A percentile compares a stretch with the other conserved stretches of the same genome.
These are phyloP conservation scores for grape (Vitis vinifera) DNA, from an alignment of 164 flowering plant species.

Conservation along the genomic window ASM3070453v1 NC_081810.1:1226501-1227000, in stretches of 20 bases:
- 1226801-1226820: slow-evolving; percentile 5
- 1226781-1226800: slow-evolving; percentile 28
- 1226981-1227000: not conserved
- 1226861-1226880: slow-evolving; percentile 42
- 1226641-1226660: not conserved
- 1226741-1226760: slow-evolving; percentile 33
- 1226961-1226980: not conserved
- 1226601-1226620: not conserved
- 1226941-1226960: not conserved
- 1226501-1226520: too few species aligned
- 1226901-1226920: slow-evolving; percentile 52
- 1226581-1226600: not conserved
- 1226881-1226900: slow-evolving; percentile 69
- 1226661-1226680: slow-evolving; percentile 61
- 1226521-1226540: too few species aligned
- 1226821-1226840: not conserved
- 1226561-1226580: too few species aligned
- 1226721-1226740: slow-evolving; percentile 64
- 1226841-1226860: slow-evolving; percentile 6
- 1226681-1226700: slow-evolving; percentile 28
- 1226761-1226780: slow-evolving; percentile 1
- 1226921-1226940: slow-evolving; percentile 87
- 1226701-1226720: slow-evolving; percentile 67
- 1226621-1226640: too few species aligned
- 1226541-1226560: too few species aligned